Percentiles rank a stretch among this genome's conserved stretches.
These are phyloP conservation scores for Neoboletus magnificus DNA, from an alignment of 768 basidiomycete species.

Conservation along the genomic window DNA sequence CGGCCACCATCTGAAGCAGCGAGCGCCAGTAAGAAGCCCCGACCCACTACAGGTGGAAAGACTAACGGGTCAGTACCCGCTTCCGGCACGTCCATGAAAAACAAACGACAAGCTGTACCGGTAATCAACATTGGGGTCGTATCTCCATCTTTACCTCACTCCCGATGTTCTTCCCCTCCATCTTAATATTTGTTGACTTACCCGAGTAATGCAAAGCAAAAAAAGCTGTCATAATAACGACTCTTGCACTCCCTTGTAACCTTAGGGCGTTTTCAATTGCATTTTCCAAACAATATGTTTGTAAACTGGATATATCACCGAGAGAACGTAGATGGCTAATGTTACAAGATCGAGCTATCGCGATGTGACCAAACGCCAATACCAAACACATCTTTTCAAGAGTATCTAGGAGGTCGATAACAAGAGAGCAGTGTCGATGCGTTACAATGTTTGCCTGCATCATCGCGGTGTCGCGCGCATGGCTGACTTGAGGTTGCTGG, in stretches of 20 bases:
- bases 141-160: conserved; percentile 21
- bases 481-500: conserved; percentile 36
- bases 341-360: conserved; percentile 21
- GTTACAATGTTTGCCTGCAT: not conserved
- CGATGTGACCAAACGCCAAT: not conserved
- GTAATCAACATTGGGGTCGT: conserved; percentile 33
- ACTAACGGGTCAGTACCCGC: conserved; percentile 49
- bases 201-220: conserved; percentile 24
- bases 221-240: conserved; percentile 29
- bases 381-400: conserved; percentile 9
- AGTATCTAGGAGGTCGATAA: conserved; percentile 1
- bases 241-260: conserved; percentile 23
- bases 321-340: conserved; percentile 15
- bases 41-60: conserved; percentile 47
- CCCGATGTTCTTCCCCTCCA: conserved; percentile 17
- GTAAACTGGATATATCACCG: conserved; percentile 13
- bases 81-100: conserved; percentile 42
- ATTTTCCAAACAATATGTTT: conserved; percentile 12
- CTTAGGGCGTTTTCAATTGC: conserved; percentile 16
- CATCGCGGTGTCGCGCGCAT: conserved; percentile 35
- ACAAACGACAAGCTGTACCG: conserved; percentile 62
- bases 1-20: conserved; percentile 48
- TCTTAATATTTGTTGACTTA: conserved; percentile 22
- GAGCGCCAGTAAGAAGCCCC: conserved; percentile 55
- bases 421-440: conserved; percentile 1